Base-by-base conservation (phyloP, 1,139 yeast species). In the Entelexis paramagnoliae region DNA sequence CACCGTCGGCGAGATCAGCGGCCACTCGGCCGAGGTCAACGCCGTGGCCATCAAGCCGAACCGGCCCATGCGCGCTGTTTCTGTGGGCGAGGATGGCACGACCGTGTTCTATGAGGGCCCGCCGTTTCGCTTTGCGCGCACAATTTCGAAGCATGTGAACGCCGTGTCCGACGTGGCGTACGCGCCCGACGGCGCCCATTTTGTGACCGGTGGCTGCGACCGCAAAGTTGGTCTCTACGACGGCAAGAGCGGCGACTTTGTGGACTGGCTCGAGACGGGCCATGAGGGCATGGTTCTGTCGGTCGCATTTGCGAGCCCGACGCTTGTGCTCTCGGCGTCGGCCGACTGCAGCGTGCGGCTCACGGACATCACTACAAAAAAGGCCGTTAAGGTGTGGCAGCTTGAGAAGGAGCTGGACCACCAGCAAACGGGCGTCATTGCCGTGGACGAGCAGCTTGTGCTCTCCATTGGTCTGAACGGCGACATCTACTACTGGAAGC, bases 1-100 rank as follows among this genome's bases (percentile, higher is more conserved):
- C 67, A 79, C 96, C 11, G 81, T 91, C 45, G 99, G 98, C 51
- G 97, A 91, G 65, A 83, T 93, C 60, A 81, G 88, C 52, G 99
- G 98, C 30, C 98, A 91, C 65, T 77, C 94, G n/a, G 80, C 84
- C 39, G 77, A 79, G 40, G 79, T 89, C 64, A 87, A 84, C 63
- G 86, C 93, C 0, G 95, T 87, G 13, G 80, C 84, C 51, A 82
- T 91, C 59, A 83, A 83, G 63, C 86, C 89, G n/a, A 80, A 77
- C 54, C 77, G 98, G 65, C 98, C 98, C 3, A 87, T 84, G 71
- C 73, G 96, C 55, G 96, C 96, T 1, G 95, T 87, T 16, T 88
- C 98, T 3, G 96, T 83, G 5, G 79, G 94, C 50, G 95, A 88
- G 62, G 97, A 91, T 64, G 79, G 81, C 52, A 81, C 86, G 0